Base-by-base conservation (phyloP, 75 land plant genomes). In the Selaginella tamariscina region DNA sequence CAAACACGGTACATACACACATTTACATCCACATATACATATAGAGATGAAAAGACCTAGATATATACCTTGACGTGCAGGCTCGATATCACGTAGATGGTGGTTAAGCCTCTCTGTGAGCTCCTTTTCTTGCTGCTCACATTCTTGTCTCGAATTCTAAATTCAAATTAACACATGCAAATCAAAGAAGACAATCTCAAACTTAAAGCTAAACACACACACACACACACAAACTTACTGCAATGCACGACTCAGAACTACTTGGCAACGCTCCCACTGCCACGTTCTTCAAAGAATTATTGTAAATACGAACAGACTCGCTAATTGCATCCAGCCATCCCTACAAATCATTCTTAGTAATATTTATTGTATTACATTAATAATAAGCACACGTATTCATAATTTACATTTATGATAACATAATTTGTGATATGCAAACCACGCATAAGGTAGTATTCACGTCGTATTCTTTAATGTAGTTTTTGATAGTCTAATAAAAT, bases 241-340 rank as follows among this genome's bases (percentile, higher is more conserved):
- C n/a, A n/a, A n/a, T n/a, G n/a, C n/a, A 56, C 0, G 33, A 29
- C 33, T 32, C 32, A n/a, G 31, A 32, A 15, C 27, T 11, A 32
- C 67, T 54, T 64, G 71, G 71, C 55, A 55, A 32, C 29, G 55
- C 71, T 55, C 77, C 72, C 26, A 56, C 67, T 13, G 32, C 77
- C 49, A 67, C 76, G 68, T 56, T 77, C 55, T 77, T 44, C 55
- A 77, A 31, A 44, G 71, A 74, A n/a, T 64, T 73, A 22, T 73
- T 68, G 60, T 73, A 77, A 5, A 64, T 60, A 1, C 39, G 62
- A 33, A 77, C 64, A 18, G 79, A 77, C 64, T 71, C 64, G 29
- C 69, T 65, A 65, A 77, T 77, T 26, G 79, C 64, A 44, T 77
- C 79, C 65, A 77, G 27, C 79, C 76, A 77, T 24, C 76, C 66